Base-by-base conservation (phyloP, 176 grass and related monocot genomes). In the Themeda triandra region DNA sequence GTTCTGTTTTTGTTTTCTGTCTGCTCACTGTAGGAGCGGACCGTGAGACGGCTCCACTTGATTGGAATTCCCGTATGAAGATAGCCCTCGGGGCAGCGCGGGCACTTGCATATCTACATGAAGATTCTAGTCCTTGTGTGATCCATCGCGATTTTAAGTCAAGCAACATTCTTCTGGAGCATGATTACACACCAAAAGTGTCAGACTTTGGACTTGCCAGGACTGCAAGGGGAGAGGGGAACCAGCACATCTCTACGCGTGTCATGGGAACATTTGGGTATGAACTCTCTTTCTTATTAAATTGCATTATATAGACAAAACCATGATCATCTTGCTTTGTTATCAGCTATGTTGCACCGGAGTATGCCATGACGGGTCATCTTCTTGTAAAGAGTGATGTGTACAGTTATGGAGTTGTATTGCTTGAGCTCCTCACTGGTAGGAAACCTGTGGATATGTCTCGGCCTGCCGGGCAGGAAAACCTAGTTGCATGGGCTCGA, bases 261-360 rank as follows among this genome's bases (percentile, higher is more conserved):
- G 91, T 99, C 25, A 96, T 99, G 96, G 96, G 96, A 68, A 99
- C 96, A 79, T 96, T 99, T 18, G 96, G 96, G 96, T 99, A 89
- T 24, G 14, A 77, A 70, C 18, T 66, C 82, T 69, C 23, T 27
- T 83, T 76, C 58, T 76, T 24, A 35, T 36, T 13, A 59, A 58
- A 48, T n/a, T 45, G 6, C 33, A 64, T 51, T 6, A 39, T 83
- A 66, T 70, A 17, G n/a, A 76, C 56, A 82, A 63, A 82, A 82
- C 2, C 27, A 58, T 80, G 10, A 83, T 53, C 21, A 51, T 13
- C 19, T 71, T 8, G 51, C 30, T 80, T 81, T 87, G 53, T 62
- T 33, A 42, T 73, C 75, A 88, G 86, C 13, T 99, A 99, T 84
- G 96, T 99, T 73, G 96, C 96, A 23, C 96, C 96, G 0, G 96